A percentile compares a stretch with the other conserved stretches of the same genome.
Evolutionary conservation across 2,329 filamentous ascomycete species (phyloP).

Genomic region (Pseudogymnoascus sp.): DNA sequence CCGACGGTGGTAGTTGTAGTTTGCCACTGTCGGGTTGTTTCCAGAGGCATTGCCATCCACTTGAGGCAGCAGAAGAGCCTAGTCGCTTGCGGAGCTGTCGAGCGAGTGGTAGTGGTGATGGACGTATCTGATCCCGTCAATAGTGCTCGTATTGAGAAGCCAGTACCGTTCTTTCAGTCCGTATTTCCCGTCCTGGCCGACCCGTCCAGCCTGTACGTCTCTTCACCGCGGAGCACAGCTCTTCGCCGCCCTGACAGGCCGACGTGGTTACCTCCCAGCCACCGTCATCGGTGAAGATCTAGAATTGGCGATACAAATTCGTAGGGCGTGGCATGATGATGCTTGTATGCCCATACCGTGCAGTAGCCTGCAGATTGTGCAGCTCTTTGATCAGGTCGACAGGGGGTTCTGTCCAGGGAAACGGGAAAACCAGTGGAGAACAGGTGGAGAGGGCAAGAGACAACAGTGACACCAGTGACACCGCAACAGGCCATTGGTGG

Average conservation of each 20-base stretch:
- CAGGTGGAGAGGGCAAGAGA: not conserved
- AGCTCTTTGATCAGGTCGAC: not conserved
- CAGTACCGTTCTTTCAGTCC: not conserved
- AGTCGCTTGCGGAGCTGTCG: not conserved
- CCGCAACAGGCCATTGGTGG: not conserved
- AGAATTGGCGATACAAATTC: not conserved
- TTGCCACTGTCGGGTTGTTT: not conserved
- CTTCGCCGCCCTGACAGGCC: not conserved
- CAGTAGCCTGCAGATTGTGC: not conserved
- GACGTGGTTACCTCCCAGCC: not conserved
- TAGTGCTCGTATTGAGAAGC: not conserved
- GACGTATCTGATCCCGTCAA: not conserved
- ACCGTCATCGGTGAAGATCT: not conserved
- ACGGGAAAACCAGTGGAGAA: not conserved
- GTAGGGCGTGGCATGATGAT: not conserved
- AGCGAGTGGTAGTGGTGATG: not conserved
- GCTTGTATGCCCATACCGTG: not conserved
- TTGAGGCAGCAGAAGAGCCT: not conserved
- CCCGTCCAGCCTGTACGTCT: not conserved
- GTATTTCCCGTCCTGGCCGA: not conserved
- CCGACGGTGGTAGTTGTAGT: not conserved
- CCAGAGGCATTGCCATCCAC: not conserved
- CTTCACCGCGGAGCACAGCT: not conserved
- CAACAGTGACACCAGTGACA: not conserved
- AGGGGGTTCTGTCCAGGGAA: not conserved